phyloP scores from a whole-genome alignment of 192 early-diverging fungal genomes.

The Coemansia asiatica region DNA sequence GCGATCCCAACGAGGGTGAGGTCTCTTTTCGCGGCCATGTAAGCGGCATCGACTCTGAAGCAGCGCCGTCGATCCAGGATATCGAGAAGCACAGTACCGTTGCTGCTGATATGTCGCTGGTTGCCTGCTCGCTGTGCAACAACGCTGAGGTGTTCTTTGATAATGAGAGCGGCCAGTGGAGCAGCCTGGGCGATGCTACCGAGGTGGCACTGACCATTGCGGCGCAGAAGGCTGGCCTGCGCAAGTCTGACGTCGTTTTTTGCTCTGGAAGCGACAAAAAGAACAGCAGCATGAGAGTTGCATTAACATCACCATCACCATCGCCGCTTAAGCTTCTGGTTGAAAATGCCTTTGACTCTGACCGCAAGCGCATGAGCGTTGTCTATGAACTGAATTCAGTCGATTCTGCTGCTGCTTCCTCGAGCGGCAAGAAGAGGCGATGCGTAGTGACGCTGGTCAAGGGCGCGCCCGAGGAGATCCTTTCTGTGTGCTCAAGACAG shows the following conservation, averaged over 20 bases:
- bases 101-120: slow-evolving; percentile 72
- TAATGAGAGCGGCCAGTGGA: slow-evolving; percentile 62
- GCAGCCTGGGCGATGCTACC: slow-evolving; percentile 88
- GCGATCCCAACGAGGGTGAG: slow-evolving; percentile 55
- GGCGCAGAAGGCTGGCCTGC: slow-evolving; percentile 77
- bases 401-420: background rate
- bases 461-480: slow-evolving; percentile 90
- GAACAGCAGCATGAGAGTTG: background rate
- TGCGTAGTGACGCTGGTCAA: slow-evolving; percentile 72
- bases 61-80: slow-evolving; percentile 39
- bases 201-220: slow-evolving; percentile 90
- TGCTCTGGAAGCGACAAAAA: background rate
- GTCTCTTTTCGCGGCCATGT: slow-evolving; percentile 70
- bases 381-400: slow-evolving; percentile 57
- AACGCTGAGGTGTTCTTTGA: slow-evolving; percentile 74
- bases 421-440: slow-evolving; percentile 14
- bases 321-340: slow-evolving; percentile 57
- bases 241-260: slow-evolving; percentile 46
- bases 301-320: too few species aligned
- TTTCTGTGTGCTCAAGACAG: slow-evolving; percentile 58
- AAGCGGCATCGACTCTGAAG: slow-evolving; percentile 44
- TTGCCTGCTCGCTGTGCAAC: slow-evolving; percentile 82
- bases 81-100: slow-evolving; percentile 59
- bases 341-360: slow-evolving; percentile 91
- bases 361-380: slow-evolving; percentile 94